Evolutionary conservation across 305 asterid genomes (phyloP).

Genomic region (Solanum chacoense): DNA sequence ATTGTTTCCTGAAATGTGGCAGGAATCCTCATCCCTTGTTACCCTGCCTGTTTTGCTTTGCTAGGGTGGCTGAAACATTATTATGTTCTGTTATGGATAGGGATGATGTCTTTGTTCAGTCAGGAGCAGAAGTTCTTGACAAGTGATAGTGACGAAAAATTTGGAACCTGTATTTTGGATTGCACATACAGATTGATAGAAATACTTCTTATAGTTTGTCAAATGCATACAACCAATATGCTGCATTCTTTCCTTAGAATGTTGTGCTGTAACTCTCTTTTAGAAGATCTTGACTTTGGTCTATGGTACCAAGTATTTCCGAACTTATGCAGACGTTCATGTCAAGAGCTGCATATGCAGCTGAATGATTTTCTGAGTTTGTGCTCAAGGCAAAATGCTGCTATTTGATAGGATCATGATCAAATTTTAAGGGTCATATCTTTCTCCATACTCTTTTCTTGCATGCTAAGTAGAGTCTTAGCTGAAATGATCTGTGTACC

Average conservation of each 20-base stretch:
- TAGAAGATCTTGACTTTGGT: background rate
- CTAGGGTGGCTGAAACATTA: background rate
- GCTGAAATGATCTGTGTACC: background rate
- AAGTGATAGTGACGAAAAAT: slow-evolving; percentile 3
- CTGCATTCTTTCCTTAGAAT: background rate
- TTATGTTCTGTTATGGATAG: background rate
- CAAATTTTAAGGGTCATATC: background rate
- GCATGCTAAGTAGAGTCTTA: background rate
- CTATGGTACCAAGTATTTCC: background rate
- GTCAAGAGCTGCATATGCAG: background rate
- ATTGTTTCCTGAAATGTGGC: slow-evolving; percentile 3
- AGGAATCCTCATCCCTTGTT: background rate
- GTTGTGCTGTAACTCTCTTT: background rate
- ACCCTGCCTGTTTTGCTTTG: slow-evolving; percentile 5
- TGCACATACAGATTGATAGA: slow-evolving; percentile 7
- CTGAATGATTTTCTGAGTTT: background rate
- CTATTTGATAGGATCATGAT: background rate
- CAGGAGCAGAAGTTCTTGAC: slow-evolving; percentile 1
- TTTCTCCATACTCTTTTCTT: background rate
- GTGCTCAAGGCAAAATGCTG: background rate
- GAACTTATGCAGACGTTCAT: background rate
- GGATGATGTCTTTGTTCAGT: background rate
- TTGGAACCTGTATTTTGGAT: slow-evolving; percentile 7
- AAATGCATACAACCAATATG: background rate
- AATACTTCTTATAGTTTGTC: background rate